A percentile compares a stretch with the other conserved stretches of the same genome.
phyloP scores from a whole-genome alignment of 805 yeast genomes.

The Lipomyces orientalis region DNA sequence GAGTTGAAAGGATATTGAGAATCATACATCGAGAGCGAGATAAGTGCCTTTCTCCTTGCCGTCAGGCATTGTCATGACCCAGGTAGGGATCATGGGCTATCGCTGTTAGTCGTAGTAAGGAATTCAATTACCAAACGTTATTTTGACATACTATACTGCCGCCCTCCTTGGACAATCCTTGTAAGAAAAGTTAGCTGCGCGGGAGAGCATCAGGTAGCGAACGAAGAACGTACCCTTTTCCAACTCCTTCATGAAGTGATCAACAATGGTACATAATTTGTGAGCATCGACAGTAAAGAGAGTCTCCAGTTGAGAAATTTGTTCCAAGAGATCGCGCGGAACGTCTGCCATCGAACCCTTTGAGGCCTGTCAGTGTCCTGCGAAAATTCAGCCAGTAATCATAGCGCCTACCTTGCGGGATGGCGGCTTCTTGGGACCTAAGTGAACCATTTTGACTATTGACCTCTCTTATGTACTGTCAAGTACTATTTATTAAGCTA shows the following conservation, averaged over 20 bases:
- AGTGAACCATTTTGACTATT: constrained; percentile 66
- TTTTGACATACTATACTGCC: constrained; percentile 41
- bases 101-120: background rate
- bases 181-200: background rate
- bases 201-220: background rate
- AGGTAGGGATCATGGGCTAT: constrained; percentile 91
- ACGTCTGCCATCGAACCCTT: constrained; percentile 69
- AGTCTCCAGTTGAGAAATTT: constrained; percentile 62
- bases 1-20: background rate
- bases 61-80: constrained; percentile 94
- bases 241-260: constrained; percentile 78
- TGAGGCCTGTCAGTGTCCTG: background rate
- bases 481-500: background rate
- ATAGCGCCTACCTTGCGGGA: constrained; percentile 61
- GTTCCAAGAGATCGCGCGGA: constrained; percentile 64
- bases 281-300: constrained; percentile 66
- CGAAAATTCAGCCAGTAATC: background rate
- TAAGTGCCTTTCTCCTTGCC: constrained; percentile 90
- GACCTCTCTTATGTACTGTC: background rate
- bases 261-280: constrained; percentile 67
- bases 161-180: constrained; percentile 41
- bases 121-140: background rate
- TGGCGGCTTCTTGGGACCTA: constrained; percentile 84
- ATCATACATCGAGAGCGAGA: constrained; percentile 74
- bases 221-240: constrained; percentile 71